Conservation (phyloP, 148 eudicot species). For the Camellia sinensis region DNA sequence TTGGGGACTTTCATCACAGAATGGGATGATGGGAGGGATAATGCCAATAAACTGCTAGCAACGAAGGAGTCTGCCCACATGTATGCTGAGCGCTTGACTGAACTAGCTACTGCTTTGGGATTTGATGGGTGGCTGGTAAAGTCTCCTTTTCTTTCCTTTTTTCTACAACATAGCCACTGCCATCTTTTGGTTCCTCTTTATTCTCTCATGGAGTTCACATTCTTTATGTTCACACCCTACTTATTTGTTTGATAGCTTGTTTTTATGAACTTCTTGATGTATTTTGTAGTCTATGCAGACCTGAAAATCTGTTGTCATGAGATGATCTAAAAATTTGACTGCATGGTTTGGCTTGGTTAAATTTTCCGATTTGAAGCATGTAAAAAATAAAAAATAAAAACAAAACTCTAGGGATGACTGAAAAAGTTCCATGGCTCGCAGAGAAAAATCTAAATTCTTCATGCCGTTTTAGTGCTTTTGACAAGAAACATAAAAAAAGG, state of each 20-base stretch:
- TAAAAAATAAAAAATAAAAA: background rate
- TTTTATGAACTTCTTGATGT: no score
- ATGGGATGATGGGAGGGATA: constrained; percentile 75
- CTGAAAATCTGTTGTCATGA: background rate
- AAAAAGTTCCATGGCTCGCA: background rate
- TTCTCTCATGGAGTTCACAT: background rate
- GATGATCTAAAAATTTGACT: constrained; percentile 10
- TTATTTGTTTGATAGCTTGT: background rate
- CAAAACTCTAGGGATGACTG: background rate
- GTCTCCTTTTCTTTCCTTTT: constrained; percentile 11
- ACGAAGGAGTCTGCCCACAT: constrained; percentile 63
- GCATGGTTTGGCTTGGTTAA: background rate
- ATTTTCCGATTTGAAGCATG: background rate
- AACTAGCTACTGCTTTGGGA: constrained; percentile 79
- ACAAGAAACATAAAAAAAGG: background rate
- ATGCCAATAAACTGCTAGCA: constrained; percentile 45
- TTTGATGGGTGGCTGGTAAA: constrained; percentile 99
- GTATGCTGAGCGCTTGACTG: constrained; percentile 85
- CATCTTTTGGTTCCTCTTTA: background rate
- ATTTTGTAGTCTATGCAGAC: background rate
- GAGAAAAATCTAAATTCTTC: background rate
- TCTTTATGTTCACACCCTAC: background rate
- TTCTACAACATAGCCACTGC: constrained; percentile 11
- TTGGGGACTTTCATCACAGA: constrained; percentile 93
- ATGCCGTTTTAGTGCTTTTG: background rate